phyloP scores from a whole-genome alignment of 257 asterid genomes.

The Nicotiana sylvestris region DNA sequence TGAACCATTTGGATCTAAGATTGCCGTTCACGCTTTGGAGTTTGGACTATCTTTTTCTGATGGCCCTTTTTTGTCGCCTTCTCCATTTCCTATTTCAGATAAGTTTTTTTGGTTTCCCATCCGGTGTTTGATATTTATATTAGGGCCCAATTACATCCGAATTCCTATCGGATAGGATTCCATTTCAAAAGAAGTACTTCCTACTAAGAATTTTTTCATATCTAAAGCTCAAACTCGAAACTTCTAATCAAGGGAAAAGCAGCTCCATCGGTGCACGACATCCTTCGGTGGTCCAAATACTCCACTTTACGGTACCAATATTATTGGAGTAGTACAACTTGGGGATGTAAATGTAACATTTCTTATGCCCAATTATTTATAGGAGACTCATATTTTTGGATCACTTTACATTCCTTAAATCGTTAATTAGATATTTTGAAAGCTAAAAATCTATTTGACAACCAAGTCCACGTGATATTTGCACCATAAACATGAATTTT shows the following conservation, averaged over 20 bases:
- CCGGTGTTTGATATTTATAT: too few relatives aligned
- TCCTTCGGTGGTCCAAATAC: not conserved
- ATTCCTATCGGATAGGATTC: rapidly evolving
- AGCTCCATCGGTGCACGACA: too few relatives aligned
- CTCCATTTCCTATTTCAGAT: not conserved
- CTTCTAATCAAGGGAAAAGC: too few relatives aligned
- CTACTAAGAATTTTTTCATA: too few relatives aligned
- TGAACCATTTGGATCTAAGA: not conserved
- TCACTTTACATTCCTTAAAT: too few relatives aligned
- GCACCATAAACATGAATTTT: not conserved
- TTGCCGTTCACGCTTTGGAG: not conserved
- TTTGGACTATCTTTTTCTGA: not conserved
- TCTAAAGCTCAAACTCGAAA: rapidly evolving
- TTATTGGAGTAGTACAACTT: not conserved
- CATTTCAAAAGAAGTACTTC: rapidly evolving
- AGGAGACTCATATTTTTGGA: not conserved
- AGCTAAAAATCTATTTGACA: not conserved
- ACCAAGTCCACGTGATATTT: not conserved
- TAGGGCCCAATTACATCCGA: rapidly evolving
- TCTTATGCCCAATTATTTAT: too few relatives aligned
- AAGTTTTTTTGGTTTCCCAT: too few relatives aligned
- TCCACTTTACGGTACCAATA: not conserved
- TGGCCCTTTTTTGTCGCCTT: not conserved
- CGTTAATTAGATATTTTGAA: not conserved
- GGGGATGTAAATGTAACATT: not conserved